phyloP scores from a whole-genome alignment of 805 yeast genomes.

The Candida chauliodis region DNA sequence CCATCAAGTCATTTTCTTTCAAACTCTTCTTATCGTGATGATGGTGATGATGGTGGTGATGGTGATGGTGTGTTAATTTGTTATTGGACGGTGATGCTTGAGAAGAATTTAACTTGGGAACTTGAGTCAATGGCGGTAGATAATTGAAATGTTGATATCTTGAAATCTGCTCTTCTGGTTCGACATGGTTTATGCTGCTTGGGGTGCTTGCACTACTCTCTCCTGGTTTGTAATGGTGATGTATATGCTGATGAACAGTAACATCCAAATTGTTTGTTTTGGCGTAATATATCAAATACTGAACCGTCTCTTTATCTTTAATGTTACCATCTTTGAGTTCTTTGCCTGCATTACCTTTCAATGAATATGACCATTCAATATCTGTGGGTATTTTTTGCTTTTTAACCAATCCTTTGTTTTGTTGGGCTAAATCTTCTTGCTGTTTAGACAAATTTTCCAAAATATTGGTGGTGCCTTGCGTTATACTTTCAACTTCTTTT shows the following conservation, averaged over 20 bases:
- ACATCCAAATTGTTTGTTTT: slow-evolving; percentile 53
- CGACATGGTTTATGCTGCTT: slow-evolving; percentile 15
- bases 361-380: slow-evolving; percentile 63
- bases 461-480: slow-evolving; percentile 16
- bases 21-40: slow-evolving; percentile 7
- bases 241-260: slow-evolving; percentile 82
- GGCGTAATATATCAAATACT: slow-evolving; percentile 57
- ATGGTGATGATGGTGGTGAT: slow-evolving; percentile 28
- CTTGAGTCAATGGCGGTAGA: slow-evolving; percentile 65
- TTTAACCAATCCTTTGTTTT: neutral
- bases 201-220: slow-evolving; percentile 7
- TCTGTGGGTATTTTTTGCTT: slow-evolving; percentile 6
- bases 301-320: slow-evolving; percentile 50
- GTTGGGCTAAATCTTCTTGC: slow-evolving; percentile 9
- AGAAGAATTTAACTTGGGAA: slow-evolving; percentile 66
- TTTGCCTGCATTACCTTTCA: slow-evolving; percentile 37
- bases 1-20: slow-evolving; percentile 40
- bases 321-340: slow-evolving; percentile 46
- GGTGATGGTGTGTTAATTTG: slow-evolving; percentile 21
- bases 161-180: slow-evolving; percentile 52
- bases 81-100: slow-evolving; percentile 35
- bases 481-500: slow-evolving; percentile 55
- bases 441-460: slow-evolving; percentile 9
- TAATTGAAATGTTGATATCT: slow-evolving; percentile 72
- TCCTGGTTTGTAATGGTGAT: slow-evolving; percentile 55